phyloP scores from a whole-genome alignment of 306 rosid genomes.

The Abrus pulchellus region DNA sequence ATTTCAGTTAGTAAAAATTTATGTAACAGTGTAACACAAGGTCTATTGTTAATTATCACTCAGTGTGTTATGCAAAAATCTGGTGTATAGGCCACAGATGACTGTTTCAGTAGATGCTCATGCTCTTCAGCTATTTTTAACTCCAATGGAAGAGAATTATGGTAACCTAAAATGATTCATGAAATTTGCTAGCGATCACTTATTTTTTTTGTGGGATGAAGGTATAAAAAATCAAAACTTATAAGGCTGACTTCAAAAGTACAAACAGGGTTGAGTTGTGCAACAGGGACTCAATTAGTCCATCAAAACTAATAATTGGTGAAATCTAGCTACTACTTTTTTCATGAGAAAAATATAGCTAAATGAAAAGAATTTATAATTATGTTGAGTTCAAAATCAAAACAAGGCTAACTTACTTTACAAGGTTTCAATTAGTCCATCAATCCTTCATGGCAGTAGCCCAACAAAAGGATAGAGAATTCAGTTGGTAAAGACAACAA shows the following conservation, averaged over 20 bases:
- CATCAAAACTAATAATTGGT: constrained; percentile 14
- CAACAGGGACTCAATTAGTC: constrained; percentile 24
- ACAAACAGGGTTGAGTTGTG: background rate
- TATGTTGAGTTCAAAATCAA: background rate
- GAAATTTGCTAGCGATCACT: background rate
- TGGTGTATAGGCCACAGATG: background rate
- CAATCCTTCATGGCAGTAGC: background rate
- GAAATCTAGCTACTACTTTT: constrained; percentile 1
- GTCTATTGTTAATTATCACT: background rate
- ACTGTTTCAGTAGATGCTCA: constrained; percentile 3
- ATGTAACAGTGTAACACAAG: background rate
- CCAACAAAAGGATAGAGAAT: constrained; percentile 13
- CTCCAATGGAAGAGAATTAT: background rate
- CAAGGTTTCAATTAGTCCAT: constrained; percentile 16
- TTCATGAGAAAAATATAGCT: background rate
- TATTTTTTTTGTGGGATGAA: background rate
- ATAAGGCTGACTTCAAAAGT: constrained; percentile 4
- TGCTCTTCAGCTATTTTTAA: background rate
- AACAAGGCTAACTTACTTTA: constrained; percentile 26
- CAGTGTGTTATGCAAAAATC: background rate
- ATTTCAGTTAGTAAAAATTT: background rate
- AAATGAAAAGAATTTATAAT: constrained; percentile 7
- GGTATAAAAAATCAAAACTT: background rate
- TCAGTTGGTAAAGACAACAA: background rate
- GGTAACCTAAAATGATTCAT: constrained; percentile 14